Evolutionary conservation across 352 stramenopile species (phyloP).

Genomic region (Phytophthora citrophthora): DNA sequence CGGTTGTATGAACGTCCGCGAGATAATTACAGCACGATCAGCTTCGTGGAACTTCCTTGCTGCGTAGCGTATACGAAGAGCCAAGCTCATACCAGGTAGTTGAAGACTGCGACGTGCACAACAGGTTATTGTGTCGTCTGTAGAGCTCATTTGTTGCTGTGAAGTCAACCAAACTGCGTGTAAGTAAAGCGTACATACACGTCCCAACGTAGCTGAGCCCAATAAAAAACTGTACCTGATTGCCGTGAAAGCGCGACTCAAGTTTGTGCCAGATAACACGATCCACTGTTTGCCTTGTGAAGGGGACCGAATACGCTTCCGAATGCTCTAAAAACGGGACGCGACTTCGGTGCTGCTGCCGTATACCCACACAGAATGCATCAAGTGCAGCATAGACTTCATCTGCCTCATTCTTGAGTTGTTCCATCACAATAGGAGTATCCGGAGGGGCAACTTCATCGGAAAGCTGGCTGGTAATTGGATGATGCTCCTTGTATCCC

Average conservation of each 20-base stretch:
- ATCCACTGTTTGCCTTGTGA: conserved; percentile 14
- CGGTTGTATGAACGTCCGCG: conserved; percentile 11
- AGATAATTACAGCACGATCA: conserved; percentile 18
- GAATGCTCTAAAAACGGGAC: conserved; percentile 20
- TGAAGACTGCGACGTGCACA: conserved; percentile 5
- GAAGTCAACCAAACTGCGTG: neutral
- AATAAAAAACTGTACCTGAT: conserved; percentile 12
- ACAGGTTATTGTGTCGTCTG: conserved; percentile 15
- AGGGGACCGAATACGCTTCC: conserved; percentile 17
- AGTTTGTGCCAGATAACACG: conserved; percentile 18
- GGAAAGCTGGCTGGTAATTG: neutral
- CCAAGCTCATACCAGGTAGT: conserved; percentile 5
- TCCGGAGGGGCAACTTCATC: neutral
- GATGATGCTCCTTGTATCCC: conserved; percentile 1
- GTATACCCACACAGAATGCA: conserved; percentile 4
- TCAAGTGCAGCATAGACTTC: conserved; percentile 15
- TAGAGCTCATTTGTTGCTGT: conserved; percentile 6
- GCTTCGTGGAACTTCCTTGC: conserved; percentile 16
- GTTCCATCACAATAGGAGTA: conserved; percentile 6
- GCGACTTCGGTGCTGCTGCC: neutral
- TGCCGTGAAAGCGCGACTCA: conserved; percentile 5
- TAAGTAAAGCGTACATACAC: neutral
- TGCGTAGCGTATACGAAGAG: conserved; percentile 22
- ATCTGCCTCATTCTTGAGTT: conserved; percentile 5
- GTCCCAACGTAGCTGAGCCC: no score